A percentile compares a stretch with the other conserved stretches of the same genome.
Evolutionary conservation across 2,329 filamentous ascomycete species (phyloP).

Genomic region (Dothistroma pini): DNA sequence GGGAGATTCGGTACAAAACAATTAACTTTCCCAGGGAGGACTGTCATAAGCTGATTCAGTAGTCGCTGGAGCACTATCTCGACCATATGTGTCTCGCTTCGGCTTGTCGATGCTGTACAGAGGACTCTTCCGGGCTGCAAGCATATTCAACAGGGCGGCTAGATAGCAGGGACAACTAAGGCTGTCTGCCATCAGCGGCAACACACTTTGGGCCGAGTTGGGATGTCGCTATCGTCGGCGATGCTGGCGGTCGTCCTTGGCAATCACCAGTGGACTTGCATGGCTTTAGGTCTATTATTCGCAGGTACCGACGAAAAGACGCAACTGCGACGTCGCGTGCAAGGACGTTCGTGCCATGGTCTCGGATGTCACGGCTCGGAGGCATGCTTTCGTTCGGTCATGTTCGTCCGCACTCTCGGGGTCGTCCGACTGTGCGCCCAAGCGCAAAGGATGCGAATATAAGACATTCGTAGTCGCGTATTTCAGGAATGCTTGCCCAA

Average conservation of each 20-base stretch:
- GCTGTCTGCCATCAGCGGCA: too few relatives aligned
- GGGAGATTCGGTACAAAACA: not conserved
- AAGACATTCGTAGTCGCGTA: not conserved
- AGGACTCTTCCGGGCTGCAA: too few relatives aligned
- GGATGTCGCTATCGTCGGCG: too few relatives aligned
- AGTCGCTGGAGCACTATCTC: too few relatives aligned
- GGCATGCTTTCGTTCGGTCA: not conserved
- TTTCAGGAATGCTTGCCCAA: not conserved
- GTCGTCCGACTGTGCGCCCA: not conserved
- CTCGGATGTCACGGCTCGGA: not conserved
- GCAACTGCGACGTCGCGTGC: not conserved
- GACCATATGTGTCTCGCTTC: too few relatives aligned
- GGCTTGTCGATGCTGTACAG: too few relatives aligned
- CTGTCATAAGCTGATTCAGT: not conserved
- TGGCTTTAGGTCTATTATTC: not conserved
- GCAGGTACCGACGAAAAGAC: not conserved
- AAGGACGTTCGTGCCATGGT: not conserved
- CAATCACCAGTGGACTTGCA: not conserved
- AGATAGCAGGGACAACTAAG: too few relatives aligned
- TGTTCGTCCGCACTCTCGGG: not conserved
- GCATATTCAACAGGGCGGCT: too few relatives aligned
- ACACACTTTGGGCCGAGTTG: too few relatives aligned
- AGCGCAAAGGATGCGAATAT: not conserved
- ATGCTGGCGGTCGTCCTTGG: not conserved
- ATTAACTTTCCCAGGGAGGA: not conserved